Conservation (phyloP, 2,329 filamentous ascomycete species). For the Stagonosporopsis cucurbitacearum region DNA sequence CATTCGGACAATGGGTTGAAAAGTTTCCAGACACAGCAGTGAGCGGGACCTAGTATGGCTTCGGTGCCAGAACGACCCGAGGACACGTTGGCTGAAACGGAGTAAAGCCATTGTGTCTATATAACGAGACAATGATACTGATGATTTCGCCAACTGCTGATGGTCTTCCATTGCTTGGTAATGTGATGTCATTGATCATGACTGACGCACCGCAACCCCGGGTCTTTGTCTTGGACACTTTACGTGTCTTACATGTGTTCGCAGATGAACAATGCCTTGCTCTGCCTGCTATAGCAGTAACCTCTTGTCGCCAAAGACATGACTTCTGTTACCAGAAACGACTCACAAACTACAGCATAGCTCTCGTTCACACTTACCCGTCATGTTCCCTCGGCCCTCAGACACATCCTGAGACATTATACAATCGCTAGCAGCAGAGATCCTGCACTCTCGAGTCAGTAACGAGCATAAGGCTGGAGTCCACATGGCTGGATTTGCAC, state of each 20-base stretch:
- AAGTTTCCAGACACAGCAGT: conserved; percentile 12
- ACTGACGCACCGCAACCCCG: not conserved
- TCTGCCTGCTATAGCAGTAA: not conserved
- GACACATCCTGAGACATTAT: not conserved
- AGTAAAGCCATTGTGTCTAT: conserved; percentile 19
- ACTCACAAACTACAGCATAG: not conserved
- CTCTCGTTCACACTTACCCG: not conserved
- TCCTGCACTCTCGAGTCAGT: not conserved
- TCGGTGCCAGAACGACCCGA: conserved; percentile 11
- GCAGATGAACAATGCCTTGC: not conserved
- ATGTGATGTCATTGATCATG: not conserved
- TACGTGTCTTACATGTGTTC: not conserved
- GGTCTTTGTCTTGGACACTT: not conserved
- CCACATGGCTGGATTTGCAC: not conserved
- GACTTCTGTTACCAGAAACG: too few species aligned
- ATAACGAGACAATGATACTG: conserved; percentile 21
- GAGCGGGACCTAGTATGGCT: conserved; percentile 16
- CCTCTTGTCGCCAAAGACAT: not conserved
- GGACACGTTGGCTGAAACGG: conserved; percentile 12
- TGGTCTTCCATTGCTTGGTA: not conserved
- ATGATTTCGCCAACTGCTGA: conserved; percentile 12
- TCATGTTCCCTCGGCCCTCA: too few species aligned
- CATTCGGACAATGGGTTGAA: conserved; percentile 17
- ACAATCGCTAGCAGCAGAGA: not conserved
- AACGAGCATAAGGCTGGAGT: not conserved